Conservation (phyloP, 2,329 filamentous ascomycete species). For the Malbranchea zuffiana region DNA sequence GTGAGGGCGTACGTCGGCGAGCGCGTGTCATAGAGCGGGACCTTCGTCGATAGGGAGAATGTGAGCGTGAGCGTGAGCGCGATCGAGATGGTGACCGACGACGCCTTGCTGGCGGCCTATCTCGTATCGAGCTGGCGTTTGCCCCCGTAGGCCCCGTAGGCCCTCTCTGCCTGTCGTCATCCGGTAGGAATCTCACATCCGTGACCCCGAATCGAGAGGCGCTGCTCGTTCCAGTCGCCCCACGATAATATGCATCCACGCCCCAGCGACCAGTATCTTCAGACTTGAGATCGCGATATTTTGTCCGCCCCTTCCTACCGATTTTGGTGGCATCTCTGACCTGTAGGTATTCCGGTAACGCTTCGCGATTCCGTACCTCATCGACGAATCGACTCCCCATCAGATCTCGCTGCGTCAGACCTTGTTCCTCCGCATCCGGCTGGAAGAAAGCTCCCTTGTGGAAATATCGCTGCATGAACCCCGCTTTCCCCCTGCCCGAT, state of each 20-base stretch:
- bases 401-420: slow-evolving; percentile 68
- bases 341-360: slow-evolving; percentile 83
- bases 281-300: slow-evolving; percentile 74
- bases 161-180: slow-evolving; percentile 25
- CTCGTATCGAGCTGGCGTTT: slow-evolving; percentile 35
- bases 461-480: slow-evolving; percentile 90
- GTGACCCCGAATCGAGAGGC: slow-evolving; percentile 29
- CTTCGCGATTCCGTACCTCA: slow-evolving; percentile 68
- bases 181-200: slow-evolving; percentile 39
- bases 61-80: slow-evolving; percentile 22
- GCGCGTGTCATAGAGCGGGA: slow-evolving; percentile 44
- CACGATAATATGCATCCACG: slow-evolving; percentile 35
- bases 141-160: slow-evolving; percentile 34
- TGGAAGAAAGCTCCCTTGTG: slow-evolving; percentile 95
- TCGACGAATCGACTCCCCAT: slow-evolving; percentile 78
- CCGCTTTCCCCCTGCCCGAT: slow-evolving; percentile 65
- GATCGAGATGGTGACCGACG: slow-evolving; percentile 24
- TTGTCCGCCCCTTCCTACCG: slow-evolving; percentile 80
- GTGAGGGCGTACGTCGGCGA: slow-evolving; percentile 42
- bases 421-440: slow-evolving; percentile 63
- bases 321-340: slow-evolving; percentile 87
- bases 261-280: slow-evolving; percentile 90
- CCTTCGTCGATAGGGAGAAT: slow-evolving; percentile 30
- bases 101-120: slow-evolving; percentile 22
- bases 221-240: slow-evolving; percentile 16